Conservation (phyloP, 768 basidiomycete species). For the Lentinus brumalis region DNA sequence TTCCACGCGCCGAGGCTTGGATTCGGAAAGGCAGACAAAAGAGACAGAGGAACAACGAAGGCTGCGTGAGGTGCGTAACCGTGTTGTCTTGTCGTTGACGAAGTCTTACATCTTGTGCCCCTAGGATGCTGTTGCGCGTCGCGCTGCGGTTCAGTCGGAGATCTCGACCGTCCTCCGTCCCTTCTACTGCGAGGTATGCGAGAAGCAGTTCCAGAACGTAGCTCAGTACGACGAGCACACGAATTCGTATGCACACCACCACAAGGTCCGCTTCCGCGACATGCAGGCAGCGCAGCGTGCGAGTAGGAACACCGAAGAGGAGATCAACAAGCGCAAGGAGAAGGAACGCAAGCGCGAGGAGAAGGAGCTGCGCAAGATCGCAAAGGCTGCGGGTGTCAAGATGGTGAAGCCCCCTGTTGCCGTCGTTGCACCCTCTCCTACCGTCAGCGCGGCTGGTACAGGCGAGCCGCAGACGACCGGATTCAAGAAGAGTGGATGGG, state of each 20-base stretch:
- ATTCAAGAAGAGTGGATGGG: constrained; percentile 2
- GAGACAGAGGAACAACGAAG: constrained; percentile 79
- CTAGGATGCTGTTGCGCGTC: constrained; percentile 66
- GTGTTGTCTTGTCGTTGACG: not conserved
- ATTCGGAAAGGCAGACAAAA: constrained; percentile 79
- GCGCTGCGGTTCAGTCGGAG: constrained; percentile 66
- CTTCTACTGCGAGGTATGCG: constrained; percentile 83
- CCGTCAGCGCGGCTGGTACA: constrained; percentile 23
- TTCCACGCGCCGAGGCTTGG: constrained; percentile 75
- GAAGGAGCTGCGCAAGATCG: constrained; percentile 81
- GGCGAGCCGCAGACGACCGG: not conserved
- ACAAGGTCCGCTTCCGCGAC: constrained; percentile 79
- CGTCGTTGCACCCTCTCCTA: constrained; percentile 2
- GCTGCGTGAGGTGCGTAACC: constrained; percentile 61
- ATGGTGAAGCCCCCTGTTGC: constrained; percentile 42
- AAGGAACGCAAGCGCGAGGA: constrained; percentile 87
- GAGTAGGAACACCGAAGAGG: constrained; percentile 59
- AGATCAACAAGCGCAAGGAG: constrained; percentile 75
- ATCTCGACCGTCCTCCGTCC: constrained; percentile 66
- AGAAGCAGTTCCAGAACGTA: constrained; percentile 85
- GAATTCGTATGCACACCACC: constrained; percentile 86
- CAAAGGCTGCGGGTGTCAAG: constrained; percentile 79
- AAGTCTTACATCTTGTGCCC: not conserved
- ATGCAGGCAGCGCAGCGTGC: constrained; percentile 74
- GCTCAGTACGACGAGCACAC: constrained; percentile 90